Evolutionary conservation across 2,329 filamentous ascomycete species (phyloP).

Genomic region (Westerdykella aurantiaca): DNA sequence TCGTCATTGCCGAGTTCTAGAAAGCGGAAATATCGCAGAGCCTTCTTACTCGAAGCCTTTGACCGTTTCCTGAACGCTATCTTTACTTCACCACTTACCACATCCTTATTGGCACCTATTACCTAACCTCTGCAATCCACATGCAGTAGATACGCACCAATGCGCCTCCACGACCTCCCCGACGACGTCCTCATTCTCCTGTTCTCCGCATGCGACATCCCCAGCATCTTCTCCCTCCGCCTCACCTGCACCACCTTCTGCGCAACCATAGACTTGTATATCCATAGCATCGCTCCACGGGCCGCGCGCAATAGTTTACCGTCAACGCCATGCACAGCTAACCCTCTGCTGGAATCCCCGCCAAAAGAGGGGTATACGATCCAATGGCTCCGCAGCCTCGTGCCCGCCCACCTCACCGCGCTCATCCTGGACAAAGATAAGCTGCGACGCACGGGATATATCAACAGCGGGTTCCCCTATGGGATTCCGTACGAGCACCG

Average conservation of each 20-base stretch:
- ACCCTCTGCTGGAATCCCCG: not conserved
- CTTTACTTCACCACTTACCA: too few relatives aligned
- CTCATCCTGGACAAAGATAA: constrained; percentile 16
- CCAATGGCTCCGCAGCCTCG: constrained; percentile 9
- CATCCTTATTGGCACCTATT: too few relatives aligned
- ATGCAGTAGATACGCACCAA: not conserved
- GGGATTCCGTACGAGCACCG: constrained; percentile 13
- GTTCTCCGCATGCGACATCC: constrained; percentile 22
- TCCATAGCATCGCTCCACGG: constrained; percentile 12
- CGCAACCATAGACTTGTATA: constrained; percentile 9
- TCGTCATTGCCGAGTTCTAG: too few relatives aligned
- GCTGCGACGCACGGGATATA: constrained; percentile 10
- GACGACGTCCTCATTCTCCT: constrained; percentile 30
- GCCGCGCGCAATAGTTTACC: constrained; percentile 12
- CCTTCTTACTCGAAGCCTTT: too few relatives aligned
- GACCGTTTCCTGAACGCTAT: too few relatives aligned
- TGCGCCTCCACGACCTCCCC: constrained; percentile 13
- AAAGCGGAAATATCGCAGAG: too few relatives aligned
- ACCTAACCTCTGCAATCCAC: not conserved
- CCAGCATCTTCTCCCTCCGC: constrained; percentile 21
- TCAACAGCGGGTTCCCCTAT: constrained; percentile 14
- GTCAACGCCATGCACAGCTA: not conserved
- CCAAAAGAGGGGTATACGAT: constrained; percentile 5
- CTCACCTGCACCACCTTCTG: constrained; percentile 13
- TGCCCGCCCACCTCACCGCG: constrained; percentile 12